Evolutionary conservation across 129 eudicot species (phyloP).

Genomic region (Pittosporum tobira): DNA sequence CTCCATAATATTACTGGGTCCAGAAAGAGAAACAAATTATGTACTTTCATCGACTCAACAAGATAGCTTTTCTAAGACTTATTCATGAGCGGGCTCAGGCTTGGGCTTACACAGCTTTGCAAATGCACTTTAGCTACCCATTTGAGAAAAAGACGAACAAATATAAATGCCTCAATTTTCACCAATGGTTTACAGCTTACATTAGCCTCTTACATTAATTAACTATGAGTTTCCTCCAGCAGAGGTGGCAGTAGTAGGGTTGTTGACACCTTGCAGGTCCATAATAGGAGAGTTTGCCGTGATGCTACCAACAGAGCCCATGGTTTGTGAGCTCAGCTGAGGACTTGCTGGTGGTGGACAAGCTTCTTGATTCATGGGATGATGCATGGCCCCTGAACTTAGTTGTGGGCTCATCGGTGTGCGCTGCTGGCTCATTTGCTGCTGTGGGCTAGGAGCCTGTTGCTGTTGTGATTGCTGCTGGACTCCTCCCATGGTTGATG

Average conservation of each 20-base stretch:
- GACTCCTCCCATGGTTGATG: constrained; percentile 50
- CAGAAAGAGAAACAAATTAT: neutral
- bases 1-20: too few relatives aligned
- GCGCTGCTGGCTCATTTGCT: constrained; percentile 73
- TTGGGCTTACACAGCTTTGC: neutral
- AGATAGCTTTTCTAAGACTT: neutral
- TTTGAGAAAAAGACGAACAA: neutral
- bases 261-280: constrained; percentile 85
- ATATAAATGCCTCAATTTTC: neutral
- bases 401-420: constrained; percentile 97
- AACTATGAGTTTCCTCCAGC: constrained; percentile 9
- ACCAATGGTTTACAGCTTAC: neutral
- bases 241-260: constrained; percentile 44
- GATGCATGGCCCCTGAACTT: constrained; percentile 82
- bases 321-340: constrained; percentile 88
- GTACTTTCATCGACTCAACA: neutral
- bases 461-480: constrained; percentile 33
- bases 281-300: constrained; percentile 76
- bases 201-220: too few relatives aligned
- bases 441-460: constrained; percentile 52
- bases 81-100: too few relatives aligned
- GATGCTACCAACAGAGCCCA: constrained; percentile 84
- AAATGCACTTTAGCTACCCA: too few relatives aligned
- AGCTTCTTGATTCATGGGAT: constrained; percentile 62
- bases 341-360: constrained; percentile 92